Evolutionary conservation across 176 grass and related monocot species (phyloP).

Genomic region (Oryza longistaminata): DNA sequence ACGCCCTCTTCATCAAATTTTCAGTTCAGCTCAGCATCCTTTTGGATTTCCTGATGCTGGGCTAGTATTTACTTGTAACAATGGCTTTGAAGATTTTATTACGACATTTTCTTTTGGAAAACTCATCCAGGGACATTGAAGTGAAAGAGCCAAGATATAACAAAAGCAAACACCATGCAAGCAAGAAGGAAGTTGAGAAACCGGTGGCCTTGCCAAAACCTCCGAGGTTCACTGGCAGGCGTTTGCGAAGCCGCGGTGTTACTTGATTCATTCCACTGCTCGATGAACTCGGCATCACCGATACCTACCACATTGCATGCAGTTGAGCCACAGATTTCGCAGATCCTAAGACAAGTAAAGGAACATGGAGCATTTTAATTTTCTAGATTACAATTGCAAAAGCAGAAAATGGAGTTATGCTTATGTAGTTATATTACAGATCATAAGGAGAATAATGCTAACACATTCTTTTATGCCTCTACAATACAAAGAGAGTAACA

Average conservation of each 20-base stretch:
- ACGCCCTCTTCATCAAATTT: not conserved
- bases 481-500: not conserved
- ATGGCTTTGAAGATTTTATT: constrained; percentile 31
- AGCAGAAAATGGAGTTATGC: not conserved
- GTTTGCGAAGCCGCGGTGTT: constrained; percentile 15
- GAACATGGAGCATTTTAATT: constrained; percentile 14
- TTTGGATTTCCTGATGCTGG: not conserved
- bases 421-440: not conserved
- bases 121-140: constrained; percentile 84
- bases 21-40: not conserved
- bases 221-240: constrained; percentile 47
- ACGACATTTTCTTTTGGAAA: not conserved
- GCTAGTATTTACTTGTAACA: not conserved
- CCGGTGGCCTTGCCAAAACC: constrained; percentile 91
- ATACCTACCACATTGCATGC: constrained; percentile 84
- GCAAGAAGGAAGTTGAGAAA: constrained; percentile 97
- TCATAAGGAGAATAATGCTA: not conserved
- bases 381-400: not conserved
- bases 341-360: constrained; percentile 57
- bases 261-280: constrained; percentile 79
- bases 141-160: constrained; percentile 98
- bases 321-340: constrained; percentile 83
- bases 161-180: constrained; percentile 94
- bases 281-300: constrained; percentile 68
- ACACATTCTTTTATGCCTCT: not conserved